A percentile compares a stretch with the other conserved stretches of the same genome.
These are phyloP conservation scores for Cryomyces antarcticus DNA, from an alignment of 495 filamentous ascomycete genomes.

Conservation along the genomic window DNA sequence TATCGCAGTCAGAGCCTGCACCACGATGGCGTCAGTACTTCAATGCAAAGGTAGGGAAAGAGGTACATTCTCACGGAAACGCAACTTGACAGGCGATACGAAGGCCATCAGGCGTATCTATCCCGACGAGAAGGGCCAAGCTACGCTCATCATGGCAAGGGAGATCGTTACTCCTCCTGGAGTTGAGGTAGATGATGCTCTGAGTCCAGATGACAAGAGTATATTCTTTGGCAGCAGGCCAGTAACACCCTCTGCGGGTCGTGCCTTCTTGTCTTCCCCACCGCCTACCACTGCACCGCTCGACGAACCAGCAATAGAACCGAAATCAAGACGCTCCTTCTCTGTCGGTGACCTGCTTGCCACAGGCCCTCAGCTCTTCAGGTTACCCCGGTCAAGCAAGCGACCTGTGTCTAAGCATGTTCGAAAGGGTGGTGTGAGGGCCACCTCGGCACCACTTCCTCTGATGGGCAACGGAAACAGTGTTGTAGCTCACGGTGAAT, in stretches of 20 bases:
- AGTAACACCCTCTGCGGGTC: slow-evolving; percentile 4
- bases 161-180: slow-evolving; percentile 7
- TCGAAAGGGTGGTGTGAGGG: slow-evolving; percentile 5
- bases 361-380: slow-evolving; percentile 9
- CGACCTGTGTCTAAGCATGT: slow-evolving; percentile 6
- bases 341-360: slow-evolving; percentile 19
- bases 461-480: slow-evolving; percentile 12
- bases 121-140: slow-evolving; percentile 9
- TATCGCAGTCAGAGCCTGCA: slow-evolving; percentile 2
- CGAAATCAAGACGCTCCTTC: slow-evolving; percentile 16
- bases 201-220: slow-evolving; percentile 11
- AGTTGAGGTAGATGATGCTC: slow-evolving; percentile 15
- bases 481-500: slow-evolving; percentile 7
- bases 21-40: slow-evolving; percentile 17
- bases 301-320: background rate
- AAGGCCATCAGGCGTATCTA: slow-evolving; percentile 16
- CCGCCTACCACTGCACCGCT: background rate
- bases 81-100: slow-evolving; percentile 7
- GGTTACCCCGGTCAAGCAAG: slow-evolving; percentile 12
- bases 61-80: slow-evolving; percentile 9
- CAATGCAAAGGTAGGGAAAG: slow-evolving; percentile 11
- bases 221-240: slow-evolving; percentile 13
- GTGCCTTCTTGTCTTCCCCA: background rate
- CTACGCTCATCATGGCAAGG: slow-evolving; percentile 14
- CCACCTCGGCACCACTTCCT: slow-evolving; percentile 13